Percentiles rank a stretch among this genome's conserved stretches.
These are phyloP conservation scores for Botryotinia calthae DNA, from an alignment of 2,329 filamentous ascomycete genomes.

Conservation along the genomic window DNA sequence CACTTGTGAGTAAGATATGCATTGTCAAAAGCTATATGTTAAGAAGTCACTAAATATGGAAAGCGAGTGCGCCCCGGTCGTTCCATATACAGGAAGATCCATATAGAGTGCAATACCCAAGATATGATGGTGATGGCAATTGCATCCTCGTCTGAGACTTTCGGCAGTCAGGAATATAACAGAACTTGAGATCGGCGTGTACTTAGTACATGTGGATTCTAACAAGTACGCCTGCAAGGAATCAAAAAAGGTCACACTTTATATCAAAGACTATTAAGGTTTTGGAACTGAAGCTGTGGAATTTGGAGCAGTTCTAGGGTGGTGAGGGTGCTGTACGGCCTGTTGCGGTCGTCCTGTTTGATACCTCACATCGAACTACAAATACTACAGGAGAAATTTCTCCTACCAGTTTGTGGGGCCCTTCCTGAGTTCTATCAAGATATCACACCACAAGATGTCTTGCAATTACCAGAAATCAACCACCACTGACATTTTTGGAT, in stretches of 20 bases:
- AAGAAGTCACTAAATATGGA: not conserved
- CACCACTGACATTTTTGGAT: constrained; percentile 27
- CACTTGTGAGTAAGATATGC: not conserved
- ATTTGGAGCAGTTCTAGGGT: not conserved
- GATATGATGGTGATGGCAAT: not conserved
- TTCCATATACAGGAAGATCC: not conserved
- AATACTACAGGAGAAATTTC: not conserved
- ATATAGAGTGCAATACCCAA: not conserved
- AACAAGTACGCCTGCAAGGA: not conserved
- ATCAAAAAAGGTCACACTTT: not conserved
- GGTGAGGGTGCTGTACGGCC: constrained; percentile 27
- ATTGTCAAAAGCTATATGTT: not conserved
- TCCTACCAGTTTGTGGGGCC: constrained; percentile 25
- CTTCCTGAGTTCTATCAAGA: constrained; percentile 30
- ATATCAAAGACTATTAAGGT: not conserved
- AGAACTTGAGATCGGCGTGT: not conserved
- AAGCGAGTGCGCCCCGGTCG: not conserved
- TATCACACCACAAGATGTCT: not conserved
- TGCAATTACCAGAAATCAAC: constrained; percentile 23
- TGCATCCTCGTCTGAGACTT: not conserved
- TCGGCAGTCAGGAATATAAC: not conserved
- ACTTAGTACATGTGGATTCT: not conserved
- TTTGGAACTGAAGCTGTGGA: not conserved
- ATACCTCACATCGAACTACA: constrained; percentile 26
- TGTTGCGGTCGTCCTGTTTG: constrained; percentile 28